phyloP scores from a whole-genome alignment of 164 flowering plant genomes.

The Vitis labrusca region DNA sequence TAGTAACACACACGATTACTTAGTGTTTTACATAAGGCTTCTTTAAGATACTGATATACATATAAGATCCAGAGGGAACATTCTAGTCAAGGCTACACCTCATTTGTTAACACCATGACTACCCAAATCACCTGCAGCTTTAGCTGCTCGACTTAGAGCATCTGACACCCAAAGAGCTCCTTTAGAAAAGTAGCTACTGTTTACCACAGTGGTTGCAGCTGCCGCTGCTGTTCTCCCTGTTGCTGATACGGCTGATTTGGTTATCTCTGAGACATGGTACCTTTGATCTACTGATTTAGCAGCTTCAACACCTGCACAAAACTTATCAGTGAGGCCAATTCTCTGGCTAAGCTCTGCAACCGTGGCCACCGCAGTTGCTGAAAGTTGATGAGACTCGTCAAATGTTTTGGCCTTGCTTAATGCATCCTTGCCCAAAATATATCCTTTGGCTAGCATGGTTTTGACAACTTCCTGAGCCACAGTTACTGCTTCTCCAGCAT shows the following conservation, averaged over 20 bases:
- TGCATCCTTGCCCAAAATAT: slow-evolving; percentile 60
- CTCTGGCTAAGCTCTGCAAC: slow-evolving; percentile 68
- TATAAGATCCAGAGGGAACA: too few relatives aligned
- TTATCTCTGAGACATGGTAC: slow-evolving; percentile 54
- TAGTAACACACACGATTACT: too few relatives aligned
- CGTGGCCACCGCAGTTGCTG: slow-evolving; percentile 63
- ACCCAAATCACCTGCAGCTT: slow-evolving; percentile 75
- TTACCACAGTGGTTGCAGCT: slow-evolving; percentile 65
- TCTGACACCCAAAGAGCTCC: slow-evolving; percentile 86
- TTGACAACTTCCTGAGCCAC: slow-evolving; percentile 67
- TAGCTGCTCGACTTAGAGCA: slow-evolving; percentile 65
- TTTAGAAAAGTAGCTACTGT: slow-evolving; percentile 74
- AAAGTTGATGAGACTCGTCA: slow-evolving; percentile 62
- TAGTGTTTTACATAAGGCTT: too few relatives aligned
- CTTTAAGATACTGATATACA: too few relatives aligned
- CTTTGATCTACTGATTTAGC: slow-evolving; percentile 61
- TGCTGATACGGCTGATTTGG: slow-evolving; percentile 55
- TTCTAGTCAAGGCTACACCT: slow-evolving; percentile 1
- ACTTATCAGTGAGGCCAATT: slow-evolving; percentile 66
- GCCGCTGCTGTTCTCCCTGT: slow-evolving; percentile 67
- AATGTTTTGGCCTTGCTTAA: slow-evolving; percentile 60
- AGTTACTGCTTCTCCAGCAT: slow-evolving; percentile 63
- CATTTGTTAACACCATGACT: slow-evolving; percentile 30
- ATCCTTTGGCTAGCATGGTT: slow-evolving; percentile 65
- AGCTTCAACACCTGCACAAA: slow-evolving; percentile 65